These are phyloP conservation scores for Streptanthus diversifolius DNA, from an alignment of 345 rosid species.

Conservation along the genomic window DNA sequence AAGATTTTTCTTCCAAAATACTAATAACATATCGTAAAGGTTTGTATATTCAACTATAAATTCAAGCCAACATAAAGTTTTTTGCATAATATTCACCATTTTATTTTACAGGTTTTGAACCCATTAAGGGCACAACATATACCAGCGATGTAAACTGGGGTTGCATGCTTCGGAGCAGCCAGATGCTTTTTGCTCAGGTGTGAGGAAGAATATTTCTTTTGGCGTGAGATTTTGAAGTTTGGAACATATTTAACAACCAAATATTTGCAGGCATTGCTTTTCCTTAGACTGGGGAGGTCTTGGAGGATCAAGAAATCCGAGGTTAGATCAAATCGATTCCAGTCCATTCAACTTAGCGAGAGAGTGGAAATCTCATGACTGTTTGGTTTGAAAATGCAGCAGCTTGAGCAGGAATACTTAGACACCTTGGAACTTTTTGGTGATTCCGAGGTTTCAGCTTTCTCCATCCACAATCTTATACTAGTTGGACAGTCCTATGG, in stretches of 20 bases:
- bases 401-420: slow-evolving; percentile 55
- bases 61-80: neutral
- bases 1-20: slow-evolving; percentile 77
- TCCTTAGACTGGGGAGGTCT: slow-evolving; percentile 81
- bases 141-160: slow-evolving; percentile 90
- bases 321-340: slow-evolving; percentile 34
- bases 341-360: neutral
- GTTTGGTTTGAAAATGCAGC: slow-evolving; percentile 49
- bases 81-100: slow-evolving; percentile 1
- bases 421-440: slow-evolving; percentile 76
- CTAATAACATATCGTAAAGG: slow-evolving; percentile 87
- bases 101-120: slow-evolving; percentile 62
- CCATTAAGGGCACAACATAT: slow-evolving; percentile 57
- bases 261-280: slow-evolving; percentile 66
- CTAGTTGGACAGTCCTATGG: slow-evolving; percentile 69
- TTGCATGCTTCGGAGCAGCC: slow-evolving; percentile 98
- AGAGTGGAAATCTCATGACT: slow-evolving; percentile 3
- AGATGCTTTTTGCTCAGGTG: slow-evolving; percentile 96
- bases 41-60: slow-evolving; percentile 27
- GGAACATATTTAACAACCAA: neutral
- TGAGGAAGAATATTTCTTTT: neutral
- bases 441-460: slow-evolving; percentile 60
- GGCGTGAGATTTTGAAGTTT: neutral
- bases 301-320: slow-evolving; percentile 61
- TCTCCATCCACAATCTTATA: slow-evolving; percentile 89